Conservation (phyloP, 2,329 filamentous ascomycete species). For the Capronia epimyces region DNA sequence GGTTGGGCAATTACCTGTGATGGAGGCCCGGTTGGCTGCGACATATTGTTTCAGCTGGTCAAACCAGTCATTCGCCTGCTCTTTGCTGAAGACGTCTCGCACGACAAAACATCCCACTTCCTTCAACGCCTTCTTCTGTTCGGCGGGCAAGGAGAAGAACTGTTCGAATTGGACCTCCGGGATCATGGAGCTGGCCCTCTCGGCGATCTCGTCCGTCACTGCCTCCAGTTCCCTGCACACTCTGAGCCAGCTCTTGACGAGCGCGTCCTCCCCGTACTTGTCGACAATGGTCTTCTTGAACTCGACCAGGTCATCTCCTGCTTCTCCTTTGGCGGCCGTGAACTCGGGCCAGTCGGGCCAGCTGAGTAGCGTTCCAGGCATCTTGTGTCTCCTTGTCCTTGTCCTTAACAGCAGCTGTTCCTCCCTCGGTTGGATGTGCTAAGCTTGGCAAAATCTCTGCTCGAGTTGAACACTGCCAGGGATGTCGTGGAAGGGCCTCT, state of each 20-base stretch:
- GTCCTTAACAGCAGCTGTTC: background rate
- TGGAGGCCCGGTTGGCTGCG: slow-evolving; percentile 28
- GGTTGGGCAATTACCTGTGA: slow-evolving; percentile 13
- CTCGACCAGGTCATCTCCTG: slow-evolving; percentile 18
- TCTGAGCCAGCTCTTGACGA: slow-evolving; percentile 38
- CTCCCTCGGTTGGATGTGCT: background rate
- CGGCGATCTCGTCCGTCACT: slow-evolving; percentile 37
- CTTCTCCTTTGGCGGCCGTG: slow-evolving; percentile 18
- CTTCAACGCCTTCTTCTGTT: slow-evolving; percentile 30
- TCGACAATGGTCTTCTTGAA: slow-evolving; percentile 36
- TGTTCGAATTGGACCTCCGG: slow-evolving; percentile 33
- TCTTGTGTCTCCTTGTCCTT: slow-evolving; percentile 4
- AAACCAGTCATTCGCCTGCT: slow-evolving; percentile 19
- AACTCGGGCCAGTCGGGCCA: slow-evolving; percentile 34
- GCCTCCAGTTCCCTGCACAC: slow-evolving; percentile 36
- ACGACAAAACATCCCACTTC: slow-evolving; percentile 25
- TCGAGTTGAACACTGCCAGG: too few species aligned
- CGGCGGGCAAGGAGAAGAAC: slow-evolving; percentile 35
- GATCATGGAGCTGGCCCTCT: slow-evolving; percentile 34
- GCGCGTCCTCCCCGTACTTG: slow-evolving; percentile 35
- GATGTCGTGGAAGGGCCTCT: too few species aligned
- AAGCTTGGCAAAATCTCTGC: too few species aligned
- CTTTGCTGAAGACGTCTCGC: slow-evolving; percentile 16
- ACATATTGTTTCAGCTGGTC: slow-evolving; percentile 35
- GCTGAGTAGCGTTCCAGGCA: slow-evolving; percentile 23